Conservation (phyloP, 441 rosid genomes). For the Populus hybrid region DNA sequence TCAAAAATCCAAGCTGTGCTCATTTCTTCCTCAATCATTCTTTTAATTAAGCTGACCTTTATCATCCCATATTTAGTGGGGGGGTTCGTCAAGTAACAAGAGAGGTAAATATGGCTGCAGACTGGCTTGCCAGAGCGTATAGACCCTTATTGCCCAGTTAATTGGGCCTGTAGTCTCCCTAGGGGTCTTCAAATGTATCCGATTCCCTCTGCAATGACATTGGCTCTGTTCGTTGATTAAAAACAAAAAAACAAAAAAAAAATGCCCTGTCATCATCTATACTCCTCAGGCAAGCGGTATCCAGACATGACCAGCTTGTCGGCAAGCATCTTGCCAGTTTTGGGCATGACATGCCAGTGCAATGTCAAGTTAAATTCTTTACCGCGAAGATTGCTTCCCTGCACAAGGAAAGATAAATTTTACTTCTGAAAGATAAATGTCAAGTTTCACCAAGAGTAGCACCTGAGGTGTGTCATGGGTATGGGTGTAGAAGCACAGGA, state of each 20-base stretch:
- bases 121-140: not conserved
- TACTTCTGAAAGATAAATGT: slow-evolving; percentile 5
- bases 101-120: not conserved
- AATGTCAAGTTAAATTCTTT: slow-evolving; percentile 87
- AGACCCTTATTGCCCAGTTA: not conserved
- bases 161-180: not conserved
- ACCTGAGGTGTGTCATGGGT: not conserved
- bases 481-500: not conserved
- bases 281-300: slow-evolving; percentile 74
- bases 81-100: slow-evolving; percentile 29
- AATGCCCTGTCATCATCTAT: slow-evolving; percentile 41
- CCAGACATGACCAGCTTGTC: slow-evolving; percentile 82
- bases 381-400: slow-evolving; percentile 93
- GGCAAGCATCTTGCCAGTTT: slow-evolving; percentile 92
- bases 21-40: slow-evolving; percentile 16
- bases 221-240: not conserved
- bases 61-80: slow-evolving; percentile 16
- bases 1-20: slow-evolving; percentile 11
- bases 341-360: slow-evolving; percentile 99
- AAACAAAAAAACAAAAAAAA: slow-evolving; percentile 4
- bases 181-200: not conserved
- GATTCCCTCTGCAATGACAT: not conserved
- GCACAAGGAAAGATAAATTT: slow-evolving; percentile 13
- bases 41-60: slow-evolving; percentile 14
- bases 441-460: not conserved